A percentile compares a stretch with the other conserved stretches of the same genome.
Evolutionary conservation across 495 filamentous ascomycete genomes (phyloP).

Genomic region (Tetracladium setigerum): DNA sequence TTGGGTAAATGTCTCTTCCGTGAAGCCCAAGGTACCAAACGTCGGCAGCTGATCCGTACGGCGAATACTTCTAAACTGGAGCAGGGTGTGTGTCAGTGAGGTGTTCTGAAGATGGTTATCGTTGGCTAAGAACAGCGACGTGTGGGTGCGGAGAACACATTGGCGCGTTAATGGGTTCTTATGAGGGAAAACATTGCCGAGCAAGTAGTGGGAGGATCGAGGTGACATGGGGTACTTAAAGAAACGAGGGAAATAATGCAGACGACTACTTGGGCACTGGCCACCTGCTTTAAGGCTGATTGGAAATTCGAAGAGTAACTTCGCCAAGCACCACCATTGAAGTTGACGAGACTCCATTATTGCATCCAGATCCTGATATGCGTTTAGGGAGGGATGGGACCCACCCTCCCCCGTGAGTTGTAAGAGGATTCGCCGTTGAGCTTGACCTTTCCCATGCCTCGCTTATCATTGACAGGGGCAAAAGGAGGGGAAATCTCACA

Average conservation of each 20-base stretch:
- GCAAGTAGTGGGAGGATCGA: background rate
- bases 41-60: conserved; percentile 22
- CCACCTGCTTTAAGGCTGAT: conserved; percentile 24
- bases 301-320: conserved; percentile 7
- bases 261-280: conserved; percentile 14
- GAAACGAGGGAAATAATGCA: too few relatives aligned
- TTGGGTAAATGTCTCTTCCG: conserved; percentile 9
- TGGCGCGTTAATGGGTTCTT: conserved; percentile 19
- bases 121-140: conserved; percentile 11
- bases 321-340: too few relatives aligned
- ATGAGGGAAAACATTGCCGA: conserved; percentile 14
- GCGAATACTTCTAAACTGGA: conserved; percentile 12
- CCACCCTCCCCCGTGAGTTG: too few relatives aligned
- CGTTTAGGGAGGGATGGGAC: too few relatives aligned
- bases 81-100: conserved; percentile 19
- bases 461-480: too few relatives aligned
- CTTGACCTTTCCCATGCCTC: too few relatives aligned
- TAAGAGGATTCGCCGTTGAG: too few relatives aligned
- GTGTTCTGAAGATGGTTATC: conserved; percentile 5
- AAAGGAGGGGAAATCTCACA: too few relatives aligned
- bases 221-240: too few relatives aligned
- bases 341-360: too few relatives aligned
- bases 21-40: conserved; percentile 16
- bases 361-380: too few relatives aligned
- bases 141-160: conserved; percentile 8